These are phyloP conservation scores for Ceratocystis lukuohia DNA, from an alignment of 2,329 filamentous ascomycete species.

Conservation along the genomic window DNA sequence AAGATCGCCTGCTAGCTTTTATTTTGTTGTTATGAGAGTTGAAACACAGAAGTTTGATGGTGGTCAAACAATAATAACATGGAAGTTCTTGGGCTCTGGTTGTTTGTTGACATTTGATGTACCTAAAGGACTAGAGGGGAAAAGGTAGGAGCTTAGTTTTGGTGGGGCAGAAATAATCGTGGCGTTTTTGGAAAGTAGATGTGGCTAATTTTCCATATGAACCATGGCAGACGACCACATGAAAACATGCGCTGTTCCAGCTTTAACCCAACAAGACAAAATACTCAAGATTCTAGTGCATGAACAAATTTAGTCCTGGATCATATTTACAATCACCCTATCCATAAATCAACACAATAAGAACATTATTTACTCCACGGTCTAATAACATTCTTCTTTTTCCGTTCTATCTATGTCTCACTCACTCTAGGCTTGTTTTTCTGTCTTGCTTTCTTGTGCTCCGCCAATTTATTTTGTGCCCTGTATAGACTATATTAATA, in stretches of 20 bases:
- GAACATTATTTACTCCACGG: slow-evolving; percentile 9
- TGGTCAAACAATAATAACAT: not conserved
- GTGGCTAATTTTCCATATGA: slow-evolving; percentile 12
- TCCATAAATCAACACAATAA: slow-evolving; percentile 18
- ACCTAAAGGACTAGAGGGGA: slow-evolving; percentile 6
- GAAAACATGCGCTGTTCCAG: not conserved
- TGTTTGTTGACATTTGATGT: slow-evolving; percentile 17
- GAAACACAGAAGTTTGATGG: not conserved
- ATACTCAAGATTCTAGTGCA: slow-evolving; percentile 5
- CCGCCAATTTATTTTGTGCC: slow-evolving; percentile 11
- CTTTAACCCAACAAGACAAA: not conserved
- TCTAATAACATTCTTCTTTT: not conserved
- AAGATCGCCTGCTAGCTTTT: not conserved
- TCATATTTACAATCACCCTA: slow-evolving; percentile 19
- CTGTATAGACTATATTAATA: slow-evolving; percentile 16
- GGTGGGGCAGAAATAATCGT: slow-evolving; percentile 14
- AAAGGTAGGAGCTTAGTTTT: slow-evolving; percentile 13
- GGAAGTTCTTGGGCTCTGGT: not conserved
- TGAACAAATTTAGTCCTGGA: slow-evolving; percentile 12
- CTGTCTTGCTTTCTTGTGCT: not conserved
- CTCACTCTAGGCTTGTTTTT: not conserved
- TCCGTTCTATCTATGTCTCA: not conserved
- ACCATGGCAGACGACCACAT: not conserved
- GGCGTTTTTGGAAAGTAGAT: not conserved
- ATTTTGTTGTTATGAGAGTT: not conserved